These are phyloP conservation scores for Vitis labrusca DNA, from an alignment of 164 flowering plant genomes.

Conservation along the genomic window DNA sequence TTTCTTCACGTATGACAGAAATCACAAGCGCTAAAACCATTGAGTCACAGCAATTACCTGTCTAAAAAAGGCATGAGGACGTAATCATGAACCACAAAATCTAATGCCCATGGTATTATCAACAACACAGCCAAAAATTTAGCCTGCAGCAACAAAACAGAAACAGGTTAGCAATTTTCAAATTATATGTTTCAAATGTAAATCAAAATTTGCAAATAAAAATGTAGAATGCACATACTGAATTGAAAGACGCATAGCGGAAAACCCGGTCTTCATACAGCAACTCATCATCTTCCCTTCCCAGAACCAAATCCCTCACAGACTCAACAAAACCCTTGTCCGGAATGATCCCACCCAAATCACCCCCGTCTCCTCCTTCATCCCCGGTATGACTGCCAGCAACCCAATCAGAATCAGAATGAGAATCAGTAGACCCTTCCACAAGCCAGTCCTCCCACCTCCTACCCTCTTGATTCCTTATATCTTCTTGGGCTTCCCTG, in stretches of 20 bases:
- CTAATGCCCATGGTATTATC: slow-evolving; percentile 80
- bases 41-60: slow-evolving; percentile 45
- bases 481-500: slow-evolving; percentile 85
- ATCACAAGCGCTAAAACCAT: not conserved
- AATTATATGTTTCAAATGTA: not conserved
- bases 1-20: not conserved
- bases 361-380: slow-evolving; percentile 21
- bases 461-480: slow-evolving; percentile 70
- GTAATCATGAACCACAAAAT: slow-evolving; percentile 90
- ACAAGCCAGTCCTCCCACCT: slow-evolving; percentile 96
- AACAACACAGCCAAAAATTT: slow-evolving; percentile 80
- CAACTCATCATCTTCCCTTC: slow-evolving; percentile 73
- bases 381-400: slow-evolving; percentile 41
- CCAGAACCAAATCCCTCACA: slow-evolving; percentile 55
- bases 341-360: slow-evolving; percentile 32
- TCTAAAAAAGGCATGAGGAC: slow-evolving; percentile 97
- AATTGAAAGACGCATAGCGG: slow-evolving; percentile 75
- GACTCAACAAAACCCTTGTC: slow-evolving; percentile 56
- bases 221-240: slow-evolving; percentile 43
- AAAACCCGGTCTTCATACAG: slow-evolving; percentile 93
- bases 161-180: not conserved
- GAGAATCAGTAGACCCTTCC: slow-evolving; percentile 27
- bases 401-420: slow-evolving; percentile 16
- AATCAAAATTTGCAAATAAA: not conserved
- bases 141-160: slow-evolving; percentile 57